phyloP scores from a whole-genome alignment of 345 rosid species.

The Cardamine occulta region DNA sequence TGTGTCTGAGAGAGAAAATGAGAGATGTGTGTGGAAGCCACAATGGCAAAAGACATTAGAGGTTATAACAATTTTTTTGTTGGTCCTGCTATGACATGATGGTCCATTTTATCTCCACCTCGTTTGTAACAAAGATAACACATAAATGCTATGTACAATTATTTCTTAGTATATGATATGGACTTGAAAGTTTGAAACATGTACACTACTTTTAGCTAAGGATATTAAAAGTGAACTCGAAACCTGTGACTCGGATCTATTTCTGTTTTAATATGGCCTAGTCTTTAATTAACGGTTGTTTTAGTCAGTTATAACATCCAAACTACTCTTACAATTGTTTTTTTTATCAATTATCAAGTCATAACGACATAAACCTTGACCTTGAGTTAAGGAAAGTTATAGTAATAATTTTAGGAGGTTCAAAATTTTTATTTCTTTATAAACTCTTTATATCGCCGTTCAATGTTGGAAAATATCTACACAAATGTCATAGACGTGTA shows the following conservation, averaged over 20 bases:
- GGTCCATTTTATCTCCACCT: constrained; percentile 50
- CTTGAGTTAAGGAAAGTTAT: not conserved
- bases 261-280: not conserved
- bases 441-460: not conserved
- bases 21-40: constrained; percentile 37
- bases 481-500: not conserved
- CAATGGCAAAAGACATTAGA: constrained; percentile 48
- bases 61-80: constrained; percentile 45
- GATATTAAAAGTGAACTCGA: constrained; percentile 4
- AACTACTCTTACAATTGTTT: no score
- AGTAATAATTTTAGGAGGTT: not conserved
- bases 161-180: not conserved
- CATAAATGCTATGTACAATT: constrained; percentile 16
- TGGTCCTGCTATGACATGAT: constrained; percentile 53
- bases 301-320: not conserved
- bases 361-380: not conserved
- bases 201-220: not conserved
- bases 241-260: not conserved
- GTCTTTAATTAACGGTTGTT: not conserved
- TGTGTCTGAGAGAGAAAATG: constrained; percentile 15
- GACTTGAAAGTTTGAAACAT: constrained; percentile 16
- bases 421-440: not conserved
- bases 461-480: not conserved
- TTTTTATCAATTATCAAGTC: not conserved
- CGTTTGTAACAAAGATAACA: constrained; percentile 12